Evolutionary conservation across 1,139 yeast species (phyloP), one percentile per base, ranked within the genome.

Genomic region (Saccharomyces pastorianus): DNA sequence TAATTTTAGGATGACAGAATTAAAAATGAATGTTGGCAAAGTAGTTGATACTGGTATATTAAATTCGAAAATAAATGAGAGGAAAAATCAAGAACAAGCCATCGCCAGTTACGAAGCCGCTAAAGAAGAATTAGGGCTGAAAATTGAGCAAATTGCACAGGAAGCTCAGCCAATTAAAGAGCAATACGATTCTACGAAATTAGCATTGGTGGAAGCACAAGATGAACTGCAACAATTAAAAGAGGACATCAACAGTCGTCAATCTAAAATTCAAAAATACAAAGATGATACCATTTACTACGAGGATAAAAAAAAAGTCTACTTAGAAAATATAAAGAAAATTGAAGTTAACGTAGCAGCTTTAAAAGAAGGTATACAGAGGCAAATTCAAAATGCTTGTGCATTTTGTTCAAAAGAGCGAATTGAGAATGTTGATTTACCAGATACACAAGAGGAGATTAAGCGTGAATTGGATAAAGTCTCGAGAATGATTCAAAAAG

Each of bases 41-140:
- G 74, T 57, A 7, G 72, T 69, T 23, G 78, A 76, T 53, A 70
- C 75, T 2, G 77, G 77, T 11, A 68, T 62, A 28, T 56, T 73
- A 23, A 73, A 71, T 9, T 70, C 73, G 1, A 63, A 68, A 27
- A 59, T 57, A 4, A 72, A 66, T 17, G 74, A 73, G 32, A 61
- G 57, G 14, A 55, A 54, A 4, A 60, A 57, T 1, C 61, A 62
- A n/a, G 58, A 68, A 42, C 61, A 66, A 11, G 71, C 71, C 4
- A 58, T 65, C 6, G 54, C 53, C 3, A 58, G 66, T 9, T 68
- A 68, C 51, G 56, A 59, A 20, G 58, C 59, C 7, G 62, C 71
- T 1, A 57, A 71, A 17, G 61, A 60, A 5, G 70, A 61, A 11
- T 47, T 72, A 8, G 57, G 64, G n/a, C 55, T 51, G 1, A 66